These are phyloP conservation scores for Pyrus betulifolia DNA, from an alignment of 306 rosid genomes.

Conservation along the genomic window DNA sequence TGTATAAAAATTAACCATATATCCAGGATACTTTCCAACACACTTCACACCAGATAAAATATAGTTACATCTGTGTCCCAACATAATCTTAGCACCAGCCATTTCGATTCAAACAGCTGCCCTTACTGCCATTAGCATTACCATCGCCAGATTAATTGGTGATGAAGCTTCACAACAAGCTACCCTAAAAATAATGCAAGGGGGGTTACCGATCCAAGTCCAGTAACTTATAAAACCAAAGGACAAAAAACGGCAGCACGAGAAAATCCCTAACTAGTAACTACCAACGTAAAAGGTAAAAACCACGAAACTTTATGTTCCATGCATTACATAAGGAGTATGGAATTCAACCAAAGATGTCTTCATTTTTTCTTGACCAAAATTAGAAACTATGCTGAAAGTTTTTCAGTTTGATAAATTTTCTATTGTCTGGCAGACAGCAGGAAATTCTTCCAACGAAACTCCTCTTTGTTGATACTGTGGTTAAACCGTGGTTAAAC, in stretches of 20 bases:
- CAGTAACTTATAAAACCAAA: not conserved
- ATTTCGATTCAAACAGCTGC: too few species aligned
- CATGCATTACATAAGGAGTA: not conserved
- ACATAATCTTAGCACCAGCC: too few species aligned
- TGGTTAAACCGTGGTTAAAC: not conserved
- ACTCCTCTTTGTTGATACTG: not conserved
- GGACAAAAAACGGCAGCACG: not conserved
- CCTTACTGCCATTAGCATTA: too few species aligned
- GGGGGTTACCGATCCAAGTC: not conserved
- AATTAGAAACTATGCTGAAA: not conserved
- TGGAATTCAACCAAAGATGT: not conserved
- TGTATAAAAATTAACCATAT: not conserved
- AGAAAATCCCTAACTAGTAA: not conserved
- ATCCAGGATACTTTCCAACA: not conserved
- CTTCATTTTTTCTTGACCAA: not conserved
- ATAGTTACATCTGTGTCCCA: not conserved
- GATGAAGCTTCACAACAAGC: not conserved
- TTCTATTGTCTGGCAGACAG: not conserved
- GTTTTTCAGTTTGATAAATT: not conserved
- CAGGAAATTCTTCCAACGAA: not conserved
- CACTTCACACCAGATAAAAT: not conserved
- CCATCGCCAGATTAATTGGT: not conserved
- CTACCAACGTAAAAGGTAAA: not conserved
- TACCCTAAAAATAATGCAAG: not conserved
- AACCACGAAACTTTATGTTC: not conserved